These are phyloP conservation scores for Pseudocercospora fijiensis DNA, from an alignment of 2,329 filamentous ascomycete genomes.

Conservation along the genomic window DNA sequence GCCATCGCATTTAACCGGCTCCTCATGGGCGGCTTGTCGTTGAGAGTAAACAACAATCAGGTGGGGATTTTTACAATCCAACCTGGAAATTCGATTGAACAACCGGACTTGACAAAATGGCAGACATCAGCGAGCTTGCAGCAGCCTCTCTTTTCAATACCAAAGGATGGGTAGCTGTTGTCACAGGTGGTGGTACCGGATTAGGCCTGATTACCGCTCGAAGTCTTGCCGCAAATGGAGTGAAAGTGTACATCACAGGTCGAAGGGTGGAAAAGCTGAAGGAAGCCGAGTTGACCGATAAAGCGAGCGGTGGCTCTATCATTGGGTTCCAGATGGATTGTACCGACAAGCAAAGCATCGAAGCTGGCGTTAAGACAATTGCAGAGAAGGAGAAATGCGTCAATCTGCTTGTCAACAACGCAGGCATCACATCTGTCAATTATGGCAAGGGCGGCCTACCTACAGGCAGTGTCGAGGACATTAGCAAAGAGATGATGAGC, in stretches of 20 bases:
- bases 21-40: neutral
- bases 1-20: conserved; percentile 3
- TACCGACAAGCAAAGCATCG: conserved; percentile 36
- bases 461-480: conserved; percentile 49
- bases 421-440: conserved; percentile 32
- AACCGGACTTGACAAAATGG: conserved; percentile 22
- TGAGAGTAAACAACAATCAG: neutral
- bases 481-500: conserved; percentile 55
- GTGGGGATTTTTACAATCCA: neutral
- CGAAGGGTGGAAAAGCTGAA: conserved; percentile 49
- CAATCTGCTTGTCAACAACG: conserved; percentile 39
- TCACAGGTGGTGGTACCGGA: conserved; percentile 49
- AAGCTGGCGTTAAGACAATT: conserved; percentile 30
- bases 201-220: conserved; percentile 51
- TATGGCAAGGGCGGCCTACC: conserved; percentile 31
- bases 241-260: conserved; percentile 50
- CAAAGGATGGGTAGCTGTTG: conserved; percentile 43
- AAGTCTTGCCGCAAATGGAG: conserved; percentile 50
- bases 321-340: conserved; percentile 37
- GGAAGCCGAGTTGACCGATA: conserved; percentile 47
- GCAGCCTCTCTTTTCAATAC: conserved; percentile 41
- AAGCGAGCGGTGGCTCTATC: conserved; percentile 62
- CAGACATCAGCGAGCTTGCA: conserved; percentile 28
- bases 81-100: too few relatives aligned
- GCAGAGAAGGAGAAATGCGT: conserved; percentile 34